phyloP scores from a whole-genome alignment of 495 filamentous ascomycete species.

The Sabuloglossum arenarium region DNA sequence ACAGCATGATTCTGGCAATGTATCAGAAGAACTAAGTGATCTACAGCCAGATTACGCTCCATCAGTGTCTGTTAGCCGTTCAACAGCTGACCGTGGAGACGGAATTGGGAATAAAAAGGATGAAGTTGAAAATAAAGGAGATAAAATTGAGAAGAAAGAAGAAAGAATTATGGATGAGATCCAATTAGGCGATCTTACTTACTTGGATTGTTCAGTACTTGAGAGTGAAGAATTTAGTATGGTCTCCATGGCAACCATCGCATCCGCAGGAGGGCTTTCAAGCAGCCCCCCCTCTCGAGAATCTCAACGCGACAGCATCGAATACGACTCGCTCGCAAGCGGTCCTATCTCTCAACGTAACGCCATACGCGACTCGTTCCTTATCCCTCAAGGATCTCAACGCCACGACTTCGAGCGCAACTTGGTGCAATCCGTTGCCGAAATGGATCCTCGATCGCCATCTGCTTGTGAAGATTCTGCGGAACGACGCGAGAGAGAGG shows the following conservation, averaged over 20 bases:
- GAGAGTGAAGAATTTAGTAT: slow-evolving; percentile 40
- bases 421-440: not conserved
- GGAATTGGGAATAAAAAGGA: too few species aligned
- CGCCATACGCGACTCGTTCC: too few species aligned
- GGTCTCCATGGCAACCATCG: slow-evolving; percentile 31
- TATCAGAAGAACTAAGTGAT: not conserved
- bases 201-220: slow-evolving; percentile 26
- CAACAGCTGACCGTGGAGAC: too few species aligned
- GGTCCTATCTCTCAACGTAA: too few species aligned
- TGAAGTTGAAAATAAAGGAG: not conserved
- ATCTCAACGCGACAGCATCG: not conserved
- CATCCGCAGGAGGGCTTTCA: slow-evolving; percentile 22
- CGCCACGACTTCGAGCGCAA: not conserved
- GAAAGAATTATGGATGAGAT: too few species aligned
- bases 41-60: not conserved
- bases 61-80: too few species aligned
- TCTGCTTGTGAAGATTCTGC: not conserved
- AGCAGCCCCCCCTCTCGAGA: slow-evolving; percentile 1
- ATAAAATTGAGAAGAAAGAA: not conserved
- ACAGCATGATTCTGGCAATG: not conserved
- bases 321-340: too few species aligned
- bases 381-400: not conserved
- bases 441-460: not conserved
- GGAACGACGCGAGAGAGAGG: not conserved
- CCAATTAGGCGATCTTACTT: not conserved